Evolutionary conservation across 352 stramenopile genomes (phyloP).

Genomic region (Globisporangium splendens): DNA sequence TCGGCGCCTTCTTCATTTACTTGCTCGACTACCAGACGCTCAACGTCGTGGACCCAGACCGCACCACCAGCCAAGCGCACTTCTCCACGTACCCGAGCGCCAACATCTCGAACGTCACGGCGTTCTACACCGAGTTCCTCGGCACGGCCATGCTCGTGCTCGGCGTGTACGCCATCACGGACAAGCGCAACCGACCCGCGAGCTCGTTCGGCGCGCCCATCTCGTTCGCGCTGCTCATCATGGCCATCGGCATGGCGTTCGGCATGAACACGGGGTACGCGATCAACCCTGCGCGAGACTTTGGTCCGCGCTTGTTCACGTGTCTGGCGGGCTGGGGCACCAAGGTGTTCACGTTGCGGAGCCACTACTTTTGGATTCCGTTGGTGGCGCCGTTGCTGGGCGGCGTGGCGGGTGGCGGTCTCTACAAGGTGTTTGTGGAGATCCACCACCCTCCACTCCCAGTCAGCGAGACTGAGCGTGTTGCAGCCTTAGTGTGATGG

Average conservation of each 20-base stretch:
- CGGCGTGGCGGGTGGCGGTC: conserved; percentile 32
- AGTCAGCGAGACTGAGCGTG: no score
- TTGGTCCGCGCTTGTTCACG: conserved; percentile 46
- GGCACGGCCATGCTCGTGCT: conserved; percentile 52
- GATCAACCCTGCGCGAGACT: conserved; percentile 49
- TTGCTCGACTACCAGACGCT: conserved; percentile 54
- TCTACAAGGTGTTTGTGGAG: conserved; percentile 47
- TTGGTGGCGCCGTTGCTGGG: conserved; percentile 44
- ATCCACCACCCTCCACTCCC: conserved; percentile 35
- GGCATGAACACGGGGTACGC: conserved; percentile 37
- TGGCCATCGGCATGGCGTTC: conserved; percentile 40
- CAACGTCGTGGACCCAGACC: conserved; percentile 41
- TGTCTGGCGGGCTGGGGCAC: conserved; percentile 41
- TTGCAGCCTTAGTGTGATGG: no score
- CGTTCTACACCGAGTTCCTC: conserved; percentile 63
- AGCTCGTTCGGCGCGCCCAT: conserved; percentile 37
- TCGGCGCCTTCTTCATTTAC: conserved; percentile 41
- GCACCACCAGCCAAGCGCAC: conserved; percentile 28
- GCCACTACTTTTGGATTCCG: conserved; percentile 63
- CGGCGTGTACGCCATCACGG: conserved; percentile 59
- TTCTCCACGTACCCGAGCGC: conserved; percentile 56
- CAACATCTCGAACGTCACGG: conserved; percentile 34
- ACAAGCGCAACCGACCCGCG: conserved; percentile 52
- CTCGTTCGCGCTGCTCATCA: conserved; percentile 49
- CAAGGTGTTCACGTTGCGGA: conserved; percentile 43